A percentile compares a stretch with the other conserved stretches of the same genome.
Evolutionary conservation across 2,329 filamentous ascomycete species (phyloP).

Genomic region (Fusarium sp.): DNA sequence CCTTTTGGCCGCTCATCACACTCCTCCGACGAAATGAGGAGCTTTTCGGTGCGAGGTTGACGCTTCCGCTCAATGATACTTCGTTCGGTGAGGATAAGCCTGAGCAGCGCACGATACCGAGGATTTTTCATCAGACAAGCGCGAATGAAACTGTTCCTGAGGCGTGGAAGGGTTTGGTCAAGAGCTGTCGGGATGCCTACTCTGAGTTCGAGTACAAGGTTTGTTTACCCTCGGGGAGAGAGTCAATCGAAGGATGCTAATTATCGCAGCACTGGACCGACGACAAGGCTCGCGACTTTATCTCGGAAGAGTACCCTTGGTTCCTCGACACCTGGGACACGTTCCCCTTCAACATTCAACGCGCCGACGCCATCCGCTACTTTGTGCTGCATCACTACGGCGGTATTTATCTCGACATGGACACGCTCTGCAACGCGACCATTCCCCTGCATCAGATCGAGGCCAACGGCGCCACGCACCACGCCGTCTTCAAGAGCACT

Average conservation of each 20-base stretch:
- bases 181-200: conserved; percentile 75
- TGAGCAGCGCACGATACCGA: conserved; percentile 76
- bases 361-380: conserved; percentile 78
- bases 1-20: conserved; percentile 76
- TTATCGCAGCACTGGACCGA: conserved; percentile 75
- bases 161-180: conserved; percentile 73
- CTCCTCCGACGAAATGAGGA: conserved; percentile 65
- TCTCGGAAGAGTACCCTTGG: conserved; percentile 76
- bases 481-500: conserved; percentile 59
- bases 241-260: neutral
- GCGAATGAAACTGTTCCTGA: conserved; percentile 75
- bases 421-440: conserved; percentile 46
- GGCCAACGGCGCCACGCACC: conserved; percentile 30
- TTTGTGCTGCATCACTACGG: conserved; percentile 78
- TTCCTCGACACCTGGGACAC: conserved; percentile 76
- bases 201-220: conserved; percentile 80
- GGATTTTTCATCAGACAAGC: conserved; percentile 82
- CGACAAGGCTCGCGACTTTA: conserved; percentile 72
- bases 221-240: conserved; percentile 34
- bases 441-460: conserved; percentile 47
- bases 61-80: conserved; percentile 69
- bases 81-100: conserved; percentile 58
- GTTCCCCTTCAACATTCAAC: conserved; percentile 77
- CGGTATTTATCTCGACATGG: conserved; percentile 76
- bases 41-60: conserved; percentile 45